These are phyloP conservation scores for Leishmania amazonensis DNA, from an alignment of 208 protist species.

Conservation along the genomic window DNA sequence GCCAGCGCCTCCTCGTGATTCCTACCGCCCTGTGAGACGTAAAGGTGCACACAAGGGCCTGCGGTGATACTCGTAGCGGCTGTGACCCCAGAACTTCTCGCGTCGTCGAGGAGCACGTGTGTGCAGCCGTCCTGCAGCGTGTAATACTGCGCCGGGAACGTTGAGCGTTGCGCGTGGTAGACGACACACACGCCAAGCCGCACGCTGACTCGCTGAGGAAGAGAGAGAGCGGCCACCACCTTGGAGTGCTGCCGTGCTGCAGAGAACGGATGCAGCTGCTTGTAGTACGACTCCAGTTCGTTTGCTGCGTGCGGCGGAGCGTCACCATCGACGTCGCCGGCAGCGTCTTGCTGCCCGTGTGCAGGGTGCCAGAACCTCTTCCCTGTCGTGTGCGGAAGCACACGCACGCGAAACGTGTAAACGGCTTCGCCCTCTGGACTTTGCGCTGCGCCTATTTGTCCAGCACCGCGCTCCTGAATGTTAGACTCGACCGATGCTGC, in stretches of 20 bases:
- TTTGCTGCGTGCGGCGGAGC: not conserved
- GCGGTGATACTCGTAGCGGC: not conserved
- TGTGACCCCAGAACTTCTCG: not conserved
- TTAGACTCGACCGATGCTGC: constrained; percentile 7
- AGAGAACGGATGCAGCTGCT: constrained; percentile 24
- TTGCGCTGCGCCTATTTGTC: not conserved
- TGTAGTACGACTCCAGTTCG: constrained; percentile 8
- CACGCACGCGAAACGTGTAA: constrained; percentile 20
- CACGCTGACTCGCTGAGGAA: constrained; percentile 15
- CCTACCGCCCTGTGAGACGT: constrained; percentile 24
- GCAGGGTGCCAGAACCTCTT: constrained; percentile 3
- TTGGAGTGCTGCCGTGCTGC: not conserved
- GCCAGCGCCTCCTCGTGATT: constrained; percentile 18
- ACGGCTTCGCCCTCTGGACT: not conserved
- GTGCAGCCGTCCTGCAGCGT: constrained; percentile 23
- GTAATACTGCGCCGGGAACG: constrained; percentile 31
- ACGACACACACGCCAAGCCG: constrained; percentile 28
- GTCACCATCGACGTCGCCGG: not conserved
- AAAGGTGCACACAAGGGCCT: constrained; percentile 17
- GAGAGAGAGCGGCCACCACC: too few species aligned
- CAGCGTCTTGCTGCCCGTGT: not conserved
- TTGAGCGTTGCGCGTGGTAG: constrained; percentile 21
- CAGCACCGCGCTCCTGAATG: not conserved
- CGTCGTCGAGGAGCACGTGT: constrained; percentile 7
- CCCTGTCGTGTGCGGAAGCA: constrained; percentile 22